Evolutionary conservation across 768 basidiomycete species (phyloP).

Genomic region (Sistotremastrum niveocremeum): DNA sequence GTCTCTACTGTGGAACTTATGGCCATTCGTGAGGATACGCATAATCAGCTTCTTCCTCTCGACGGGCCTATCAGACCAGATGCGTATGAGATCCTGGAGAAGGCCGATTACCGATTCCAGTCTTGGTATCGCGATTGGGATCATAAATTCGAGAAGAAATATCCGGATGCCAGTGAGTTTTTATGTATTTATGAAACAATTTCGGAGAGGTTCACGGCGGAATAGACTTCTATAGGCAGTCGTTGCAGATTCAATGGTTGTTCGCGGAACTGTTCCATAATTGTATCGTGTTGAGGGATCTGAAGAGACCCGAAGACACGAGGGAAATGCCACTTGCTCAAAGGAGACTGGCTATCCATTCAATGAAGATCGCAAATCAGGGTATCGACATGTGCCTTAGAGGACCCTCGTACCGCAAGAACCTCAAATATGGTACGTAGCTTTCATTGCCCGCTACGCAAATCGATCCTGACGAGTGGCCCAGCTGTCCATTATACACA

Average conservation of each 20-base stretch:
- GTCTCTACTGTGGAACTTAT: conserved; percentile 92
- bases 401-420: conserved; percentile 73
- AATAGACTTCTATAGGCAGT: conserved; percentile 77
- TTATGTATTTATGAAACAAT: background rate
- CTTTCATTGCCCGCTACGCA: background rate
- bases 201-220: too few species aligned
- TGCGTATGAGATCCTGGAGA: conserved; percentile 57
- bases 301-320: conserved; percentile 78
- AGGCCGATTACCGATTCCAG: conserved; percentile 66
- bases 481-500: conserved; percentile 84
- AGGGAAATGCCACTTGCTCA: conserved; percentile 71
- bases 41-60: conserved; percentile 66
- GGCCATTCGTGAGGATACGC: conserved; percentile 74
- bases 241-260: conserved; percentile 74
- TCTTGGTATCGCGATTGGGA: conserved; percentile 79
- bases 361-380: conserved; percentile 70
- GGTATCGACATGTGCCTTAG: conserved; percentile 78
- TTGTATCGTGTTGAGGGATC: conserved; percentile 68
- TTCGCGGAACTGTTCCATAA: conserved; percentile 80
- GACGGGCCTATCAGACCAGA: conserved; percentile 64
- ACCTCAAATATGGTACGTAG: conserved; percentile 74
- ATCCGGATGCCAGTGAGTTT: conserved; percentile 60
- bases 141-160: conserved; percentile 65
- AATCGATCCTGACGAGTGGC: background rate
- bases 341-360: conserved; percentile 64